phyloP scores from a whole-genome alignment of 805 yeast species.

The Grigorovia yakushimaensis region DNA sequence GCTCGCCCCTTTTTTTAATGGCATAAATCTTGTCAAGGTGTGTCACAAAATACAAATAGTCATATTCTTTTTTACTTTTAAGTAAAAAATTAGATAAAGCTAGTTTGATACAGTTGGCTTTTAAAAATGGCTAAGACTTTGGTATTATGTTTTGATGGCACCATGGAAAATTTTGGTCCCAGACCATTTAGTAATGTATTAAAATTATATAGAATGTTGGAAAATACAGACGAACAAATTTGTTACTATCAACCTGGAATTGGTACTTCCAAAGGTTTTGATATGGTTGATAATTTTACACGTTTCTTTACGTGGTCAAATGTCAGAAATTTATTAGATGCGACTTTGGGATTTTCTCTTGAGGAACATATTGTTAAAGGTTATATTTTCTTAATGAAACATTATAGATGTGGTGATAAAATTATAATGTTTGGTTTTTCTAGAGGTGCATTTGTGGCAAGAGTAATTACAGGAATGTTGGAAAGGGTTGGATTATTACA shows the following conservation, averaged over 20 bases:
- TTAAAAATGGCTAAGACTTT: conserved; percentile 31
- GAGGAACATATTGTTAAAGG: conserved; percentile 51
- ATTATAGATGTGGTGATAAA: conserved; percentile 40
- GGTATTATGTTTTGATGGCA: conserved; percentile 55
- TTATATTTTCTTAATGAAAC: conserved; percentile 41
- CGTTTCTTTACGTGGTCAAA: conserved; percentile 11
- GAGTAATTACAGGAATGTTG: conserved; percentile 57
- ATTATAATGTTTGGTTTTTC: conserved; percentile 51
- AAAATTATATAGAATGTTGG: conserved; percentile 42
- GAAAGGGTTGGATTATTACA: conserved; percentile 52
- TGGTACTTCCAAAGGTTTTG: conserved; percentile 42
- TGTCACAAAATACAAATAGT: too few relatives aligned
- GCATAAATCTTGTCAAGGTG: too few relatives aligned
- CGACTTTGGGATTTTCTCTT: conserved; percentile 44
- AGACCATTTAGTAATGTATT: conserved; percentile 46
- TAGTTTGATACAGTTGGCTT: not conserved
- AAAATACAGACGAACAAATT: conserved; percentile 37
- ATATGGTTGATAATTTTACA: conserved; percentile 19
- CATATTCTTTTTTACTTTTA: too few relatives aligned
- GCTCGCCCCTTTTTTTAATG: conserved; percentile 27
- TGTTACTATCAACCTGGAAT: conserved; percentile 65
- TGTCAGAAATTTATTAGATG: conserved; percentile 29
- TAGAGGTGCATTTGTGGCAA: conserved; percentile 58
- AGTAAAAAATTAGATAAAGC: too few relatives aligned
- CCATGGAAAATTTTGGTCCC: conserved; percentile 48